Conservation (phyloP, 345 rosid species). For the Rhodamnia rubescens region DNA sequence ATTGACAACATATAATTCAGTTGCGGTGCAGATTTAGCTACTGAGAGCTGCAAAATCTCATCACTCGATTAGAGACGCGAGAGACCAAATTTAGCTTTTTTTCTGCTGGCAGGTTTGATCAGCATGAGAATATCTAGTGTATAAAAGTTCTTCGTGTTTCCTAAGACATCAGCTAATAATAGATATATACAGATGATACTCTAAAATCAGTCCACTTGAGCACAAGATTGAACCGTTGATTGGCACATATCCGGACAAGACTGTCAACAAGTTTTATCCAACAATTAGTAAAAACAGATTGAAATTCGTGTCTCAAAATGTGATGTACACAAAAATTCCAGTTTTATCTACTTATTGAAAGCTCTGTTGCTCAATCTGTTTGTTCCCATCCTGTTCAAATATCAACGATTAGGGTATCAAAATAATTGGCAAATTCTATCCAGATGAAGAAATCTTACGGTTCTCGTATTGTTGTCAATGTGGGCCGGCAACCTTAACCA, state of each 20-base stretch:
- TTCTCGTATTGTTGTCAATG: conserved; percentile 14
- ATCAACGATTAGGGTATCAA: neutral
- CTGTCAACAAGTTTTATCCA: neutral
- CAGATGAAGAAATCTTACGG: conserved; percentile 13
- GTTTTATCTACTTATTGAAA: neutral
- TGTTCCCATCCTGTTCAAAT: neutral
- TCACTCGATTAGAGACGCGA: neutral
- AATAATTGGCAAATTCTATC: neutral
- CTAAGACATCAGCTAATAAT: neutral
- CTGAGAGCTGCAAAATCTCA: neutral
- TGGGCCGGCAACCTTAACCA: conserved; percentile 24
- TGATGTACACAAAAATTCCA: neutral
- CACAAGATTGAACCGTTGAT: neutral
- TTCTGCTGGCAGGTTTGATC: neutral
- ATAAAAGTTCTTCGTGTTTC: neutral
- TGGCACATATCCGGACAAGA: neutral
- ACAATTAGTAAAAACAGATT: neutral
- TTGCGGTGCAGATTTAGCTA: neutral
- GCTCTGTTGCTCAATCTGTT: neutral
- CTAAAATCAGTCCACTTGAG: neutral
- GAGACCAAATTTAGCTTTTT: neutral
- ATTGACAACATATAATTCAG: neutral
- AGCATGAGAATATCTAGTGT: neutral
- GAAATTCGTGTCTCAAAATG: neutral
- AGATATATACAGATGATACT: neutral